A percentile compares a stretch with the other conserved stretches of the same genome.
Evolutionary conservation across 257 asterid species (phyloP).

Genomic region (Solanum rostratum): DNA sequence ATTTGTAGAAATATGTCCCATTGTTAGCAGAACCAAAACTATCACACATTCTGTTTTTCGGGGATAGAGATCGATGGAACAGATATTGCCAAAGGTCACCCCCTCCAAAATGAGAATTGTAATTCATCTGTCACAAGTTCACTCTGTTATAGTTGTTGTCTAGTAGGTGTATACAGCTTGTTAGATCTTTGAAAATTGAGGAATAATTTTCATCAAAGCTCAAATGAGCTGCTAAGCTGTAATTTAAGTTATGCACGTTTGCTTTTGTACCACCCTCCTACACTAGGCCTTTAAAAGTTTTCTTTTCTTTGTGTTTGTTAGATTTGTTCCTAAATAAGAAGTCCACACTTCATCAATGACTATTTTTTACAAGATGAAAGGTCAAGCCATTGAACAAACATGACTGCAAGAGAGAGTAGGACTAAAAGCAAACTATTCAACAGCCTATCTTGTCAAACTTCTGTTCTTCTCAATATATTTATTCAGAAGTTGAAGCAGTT

Average conservation of each 20-base stretch:
- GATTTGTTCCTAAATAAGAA: neutral
- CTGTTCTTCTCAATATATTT: neutral
- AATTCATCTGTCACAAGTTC: neutral
- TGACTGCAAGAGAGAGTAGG: neutral
- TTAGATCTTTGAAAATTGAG: neutral
- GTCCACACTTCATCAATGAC: neutral
- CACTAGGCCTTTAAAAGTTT: neutral
- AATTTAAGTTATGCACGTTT: neutral
- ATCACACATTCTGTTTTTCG: neutral
- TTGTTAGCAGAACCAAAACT: slow-evolving; percentile 7
- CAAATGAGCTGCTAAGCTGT: neutral
- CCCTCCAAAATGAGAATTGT: neutral
- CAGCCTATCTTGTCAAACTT: neutral
- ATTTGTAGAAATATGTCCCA: slow-evolving; percentile 25
- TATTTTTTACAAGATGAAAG: neutral
- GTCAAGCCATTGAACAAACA: neutral
- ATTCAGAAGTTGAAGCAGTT: neutral
- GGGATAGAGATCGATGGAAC: neutral
- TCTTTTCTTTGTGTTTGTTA: neutral
- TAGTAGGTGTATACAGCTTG: neutral
- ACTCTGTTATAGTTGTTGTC: neutral
- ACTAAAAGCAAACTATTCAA: neutral
- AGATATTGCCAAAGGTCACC: neutral
- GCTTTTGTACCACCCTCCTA: neutral
- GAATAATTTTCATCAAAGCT: neutral